A percentile compares a stretch with the other conserved stretches of the same genome.
phyloP scores from a whole-genome alignment of 2,329 filamentous ascomycete genomes.

The Ceratocystis cubensis region DNA sequence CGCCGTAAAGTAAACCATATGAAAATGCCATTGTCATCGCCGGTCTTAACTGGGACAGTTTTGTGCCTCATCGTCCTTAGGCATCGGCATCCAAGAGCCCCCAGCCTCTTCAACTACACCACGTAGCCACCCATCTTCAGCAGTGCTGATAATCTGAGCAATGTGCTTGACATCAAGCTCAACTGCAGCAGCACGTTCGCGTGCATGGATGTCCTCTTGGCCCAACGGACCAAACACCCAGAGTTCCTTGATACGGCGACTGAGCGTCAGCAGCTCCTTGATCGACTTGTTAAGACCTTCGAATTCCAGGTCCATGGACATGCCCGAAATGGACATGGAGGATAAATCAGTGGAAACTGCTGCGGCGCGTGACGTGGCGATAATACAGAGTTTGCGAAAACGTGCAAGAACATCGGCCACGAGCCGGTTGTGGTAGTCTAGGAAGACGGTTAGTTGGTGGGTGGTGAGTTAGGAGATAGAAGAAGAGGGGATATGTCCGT shows the following conservation, averaged over 20 bases:
- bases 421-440: slow-evolving; percentile 36
- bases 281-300: slow-evolving; percentile 34
- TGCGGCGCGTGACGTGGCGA: slow-evolving; percentile 31
- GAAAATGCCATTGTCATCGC: neutral
- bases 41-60: neutral
- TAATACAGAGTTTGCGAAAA: slow-evolving; percentile 34
- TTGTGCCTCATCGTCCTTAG: slow-evolving; percentile 18
- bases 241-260: slow-evolving; percentile 35
- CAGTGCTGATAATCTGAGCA: slow-evolving; percentile 23
- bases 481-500: slow-evolving; percentile 15
- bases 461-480: slow-evolving; percentile 2
- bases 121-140: slow-evolving; percentile 29
- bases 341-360: slow-evolving; percentile 33
- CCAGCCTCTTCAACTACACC: slow-evolving; percentile 29
- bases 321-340: slow-evolving; percentile 33
- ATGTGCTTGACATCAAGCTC: slow-evolving; percentile 13
- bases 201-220: slow-evolving; percentile 28
- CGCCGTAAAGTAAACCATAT: neutral
- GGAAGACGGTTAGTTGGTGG: slow-evolving; percentile 20
- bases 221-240: slow-evolving; percentile 35
- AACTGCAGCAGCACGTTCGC: slow-evolving; percentile 28
- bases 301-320: slow-evolving; percentile 36
- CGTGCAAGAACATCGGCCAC: slow-evolving; percentile 35
- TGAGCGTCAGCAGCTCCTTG: slow-evolving; percentile 35
- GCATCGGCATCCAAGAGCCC: slow-evolving; percentile 30